Percentiles rank a stretch among this genome's conserved stretches.
Conservation (phyloP, 2,329 filamentous ascomycete genomes). For the Ophiostoma australiae region DNA sequence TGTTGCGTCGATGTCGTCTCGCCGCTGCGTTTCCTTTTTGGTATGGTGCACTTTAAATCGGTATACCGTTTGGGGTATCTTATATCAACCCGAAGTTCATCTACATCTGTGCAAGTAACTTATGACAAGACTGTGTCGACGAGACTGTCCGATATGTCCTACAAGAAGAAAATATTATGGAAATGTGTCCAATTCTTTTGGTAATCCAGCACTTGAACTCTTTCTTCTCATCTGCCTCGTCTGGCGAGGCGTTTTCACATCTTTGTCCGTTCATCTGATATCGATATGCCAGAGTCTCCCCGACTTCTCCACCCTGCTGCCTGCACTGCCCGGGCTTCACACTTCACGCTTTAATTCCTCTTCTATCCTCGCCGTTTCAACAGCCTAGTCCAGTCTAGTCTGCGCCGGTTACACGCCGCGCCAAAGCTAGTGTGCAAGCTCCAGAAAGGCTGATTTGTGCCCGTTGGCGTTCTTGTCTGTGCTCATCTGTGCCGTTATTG, state of each 20-base stretch:
- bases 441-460: background rate
- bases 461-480: too few relatives aligned
- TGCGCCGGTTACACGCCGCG: slow-evolving; percentile 8
- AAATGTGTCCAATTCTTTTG: background rate
- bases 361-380: background rate
- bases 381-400: background rate
- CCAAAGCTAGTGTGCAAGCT: background rate
- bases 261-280: background rate
- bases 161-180: background rate
- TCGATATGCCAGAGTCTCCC: background rate
- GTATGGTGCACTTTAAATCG: too few relatives aligned
- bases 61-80: too few relatives aligned
- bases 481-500: background rate
- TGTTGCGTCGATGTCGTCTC: too few relatives aligned
- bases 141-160: too few relatives aligned
- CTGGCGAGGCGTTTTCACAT: background rate
- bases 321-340: background rate
- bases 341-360: background rate
- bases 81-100: too few relatives aligned
- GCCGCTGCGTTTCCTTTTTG: too few relatives aligned
- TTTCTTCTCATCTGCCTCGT: background rate
- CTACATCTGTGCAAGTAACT: too few relatives aligned
- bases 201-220: background rate
- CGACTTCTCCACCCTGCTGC: background rate
- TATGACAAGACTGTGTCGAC: too few relatives aligned